Percentiles rank a stretch among this genome's conserved stretches.
Evolutionary conservation across 164 flowering plant genomes (phyloP).

Genomic region (Aristolochia californica): DNA sequence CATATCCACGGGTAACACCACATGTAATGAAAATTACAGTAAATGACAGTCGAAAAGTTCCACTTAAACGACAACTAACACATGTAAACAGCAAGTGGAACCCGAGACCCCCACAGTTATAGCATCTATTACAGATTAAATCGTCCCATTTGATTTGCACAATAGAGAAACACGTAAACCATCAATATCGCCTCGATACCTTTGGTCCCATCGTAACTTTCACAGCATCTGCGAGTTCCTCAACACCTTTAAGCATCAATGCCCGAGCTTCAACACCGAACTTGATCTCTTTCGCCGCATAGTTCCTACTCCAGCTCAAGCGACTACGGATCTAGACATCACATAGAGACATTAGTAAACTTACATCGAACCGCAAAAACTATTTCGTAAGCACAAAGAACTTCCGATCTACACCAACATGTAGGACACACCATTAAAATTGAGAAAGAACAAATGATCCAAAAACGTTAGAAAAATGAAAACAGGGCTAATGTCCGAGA

Average conservation of each 20-base stretch:
- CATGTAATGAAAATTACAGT: no score
- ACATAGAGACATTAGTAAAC: background rate
- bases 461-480: no score
- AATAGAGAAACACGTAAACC: background rate
- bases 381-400: background rate
- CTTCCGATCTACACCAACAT: background rate
- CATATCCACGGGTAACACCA: no score
- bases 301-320: constrained; percentile 72
- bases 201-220: constrained; percentile 98
- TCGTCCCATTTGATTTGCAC: no score
- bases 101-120: no score
- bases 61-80: no score
- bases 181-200: constrained; percentile 23
- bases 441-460: no score
- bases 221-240: constrained; percentile 94
- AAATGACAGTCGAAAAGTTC: no score
- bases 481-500: no score
- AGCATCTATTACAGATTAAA: no score
- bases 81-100: no score
- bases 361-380: constrained; percentile 1
- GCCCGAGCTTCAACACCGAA: constrained; percentile 93
- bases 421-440: no score
- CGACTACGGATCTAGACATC: constrained; percentile 49
- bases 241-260: constrained; percentile 88
- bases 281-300: constrained; percentile 86